These are phyloP conservation scores for Lyophyllum atratum DNA, from an alignment of 768 basidiomycete genomes.

Conservation along the genomic window DNA sequence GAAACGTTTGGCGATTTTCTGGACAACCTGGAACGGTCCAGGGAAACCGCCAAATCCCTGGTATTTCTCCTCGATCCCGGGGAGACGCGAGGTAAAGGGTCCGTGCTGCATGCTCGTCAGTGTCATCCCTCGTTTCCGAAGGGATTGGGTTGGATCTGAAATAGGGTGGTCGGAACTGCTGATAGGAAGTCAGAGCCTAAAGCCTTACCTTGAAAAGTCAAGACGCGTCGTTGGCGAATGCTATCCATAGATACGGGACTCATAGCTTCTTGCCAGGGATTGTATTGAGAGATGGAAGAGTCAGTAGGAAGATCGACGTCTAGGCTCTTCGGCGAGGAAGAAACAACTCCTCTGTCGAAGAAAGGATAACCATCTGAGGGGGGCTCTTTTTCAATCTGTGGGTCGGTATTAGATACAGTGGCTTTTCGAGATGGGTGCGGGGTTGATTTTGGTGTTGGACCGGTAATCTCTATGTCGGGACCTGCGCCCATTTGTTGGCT, in stretches of 20 bases:
- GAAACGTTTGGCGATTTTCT: conserved; percentile 35
- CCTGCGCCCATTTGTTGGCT: conserved; percentile 10
- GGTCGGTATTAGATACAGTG: not conserved
- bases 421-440: conserved; percentile 6
- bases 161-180: not conserved
- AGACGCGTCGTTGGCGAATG: conserved; percentile 10
- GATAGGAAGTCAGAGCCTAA: not conserved
- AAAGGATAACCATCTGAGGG: conserved; percentile 16
- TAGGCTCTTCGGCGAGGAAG: conserved; percentile 33
- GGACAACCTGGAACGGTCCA: conserved; percentile 40
- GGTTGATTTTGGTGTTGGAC: conserved; percentile 25
- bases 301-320: conserved; percentile 25
- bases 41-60: conserved; percentile 50
- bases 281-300: conserved; percentile 7
- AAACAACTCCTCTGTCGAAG: conserved; percentile 29
- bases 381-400: not conserved
- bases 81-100: not conserved
- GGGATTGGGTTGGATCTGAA: not conserved
- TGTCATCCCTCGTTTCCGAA: conserved; percentile 32
- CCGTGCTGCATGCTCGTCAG: conserved; percentile 20
- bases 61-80: conserved; percentile 28
- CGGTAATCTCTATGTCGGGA: conserved; percentile 14
- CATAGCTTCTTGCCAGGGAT: not conserved
- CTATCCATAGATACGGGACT: conserved; percentile 14
- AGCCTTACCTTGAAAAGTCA: conserved; percentile 16